Percentiles rank a stretch among this genome's conserved stretches.
Conservation (phyloP, 306 rosid genomes). For the Prunus davidiana region DNA sequence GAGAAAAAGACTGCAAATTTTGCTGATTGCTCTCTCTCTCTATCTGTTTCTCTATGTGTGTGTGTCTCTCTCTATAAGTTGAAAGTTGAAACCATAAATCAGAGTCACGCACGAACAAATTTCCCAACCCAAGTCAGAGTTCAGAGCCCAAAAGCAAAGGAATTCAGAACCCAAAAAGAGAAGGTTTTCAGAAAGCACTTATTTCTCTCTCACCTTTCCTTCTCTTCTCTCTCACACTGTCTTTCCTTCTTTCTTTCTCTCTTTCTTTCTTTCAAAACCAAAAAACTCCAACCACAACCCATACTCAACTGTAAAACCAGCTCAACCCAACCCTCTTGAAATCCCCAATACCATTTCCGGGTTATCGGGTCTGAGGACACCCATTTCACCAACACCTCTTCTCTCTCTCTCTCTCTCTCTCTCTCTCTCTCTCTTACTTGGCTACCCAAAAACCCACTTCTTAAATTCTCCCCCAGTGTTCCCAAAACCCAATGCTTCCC, state of each 20-base stretch:
- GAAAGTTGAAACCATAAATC: conserved; percentile 2
- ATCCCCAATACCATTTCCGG: conserved; percentile 37
- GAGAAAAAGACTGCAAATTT: neutral
- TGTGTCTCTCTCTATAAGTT: neutral
- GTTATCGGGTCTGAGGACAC: conserved; percentile 47
- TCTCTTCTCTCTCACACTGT: neutral
- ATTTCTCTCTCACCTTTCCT: neutral
- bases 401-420: neutral
- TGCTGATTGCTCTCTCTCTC: neutral
- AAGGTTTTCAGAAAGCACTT: neutral
- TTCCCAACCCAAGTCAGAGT: conserved; percentile 1
- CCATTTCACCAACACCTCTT: conserved; percentile 40
- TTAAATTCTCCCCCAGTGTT: conserved; percentile 4
- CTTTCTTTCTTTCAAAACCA: neutral
- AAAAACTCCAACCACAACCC: neutral
- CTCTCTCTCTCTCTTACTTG: conserved; percentile 2
- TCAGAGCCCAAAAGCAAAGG: conserved; percentile 6
- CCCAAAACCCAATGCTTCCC: neutral
- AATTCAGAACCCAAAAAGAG: neutral
- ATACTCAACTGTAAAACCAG: neutral
- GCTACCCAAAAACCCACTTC: conserved; percentile 23
- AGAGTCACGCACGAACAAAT: neutral
- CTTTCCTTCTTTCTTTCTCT: neutral
- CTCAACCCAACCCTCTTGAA: conserved; percentile 19
- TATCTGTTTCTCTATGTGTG: neutral